Percentiles rank a stretch among this genome's conserved stretches.
phyloP scores from a whole-genome alignment of 495 filamentous ascomycete genomes.

The Cudoniella acicularis region DNA sequence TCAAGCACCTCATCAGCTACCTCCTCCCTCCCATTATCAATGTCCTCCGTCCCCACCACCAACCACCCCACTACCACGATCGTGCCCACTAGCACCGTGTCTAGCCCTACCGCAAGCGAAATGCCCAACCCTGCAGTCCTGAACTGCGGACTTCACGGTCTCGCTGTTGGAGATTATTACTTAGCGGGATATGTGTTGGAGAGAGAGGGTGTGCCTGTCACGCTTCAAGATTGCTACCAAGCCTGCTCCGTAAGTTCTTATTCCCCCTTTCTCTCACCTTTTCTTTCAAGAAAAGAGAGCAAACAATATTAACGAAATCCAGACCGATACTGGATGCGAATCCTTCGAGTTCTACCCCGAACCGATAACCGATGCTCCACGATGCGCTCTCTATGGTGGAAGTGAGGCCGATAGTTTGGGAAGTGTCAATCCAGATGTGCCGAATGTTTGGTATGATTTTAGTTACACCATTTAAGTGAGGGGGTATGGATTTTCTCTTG shows the following conservation, averaged over 20 bases:
- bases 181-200: constrained; percentile 19
- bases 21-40: neutral
- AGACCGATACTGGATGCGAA: constrained; percentile 14
- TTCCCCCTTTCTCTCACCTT: neutral
- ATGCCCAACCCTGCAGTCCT: constrained; percentile 5
- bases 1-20: neutral
- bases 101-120: constrained; percentile 8
- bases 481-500: no score
- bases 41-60: constrained; percentile 1
- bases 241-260: constrained; percentile 28
- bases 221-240: constrained; percentile 21
- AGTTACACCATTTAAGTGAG: constrained; percentile 17
- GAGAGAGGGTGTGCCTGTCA: constrained; percentile 11
- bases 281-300: no score
- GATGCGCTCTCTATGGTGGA: constrained; percentile 27
- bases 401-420: constrained; percentile 21
- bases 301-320: no score
- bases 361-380: constrained; percentile 8
- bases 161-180: constrained; percentile 17
- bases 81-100: constrained; percentile 13
- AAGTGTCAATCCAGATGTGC: constrained; percentile 16
- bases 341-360: constrained; percentile 26
- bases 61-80: constrained; percentile 2
- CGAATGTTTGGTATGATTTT: constrained; percentile 28
- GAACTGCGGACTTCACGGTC: constrained; percentile 27